Evolutionary conservation across 2,329 filamentous ascomycete genomes (phyloP).

Genomic region (Rhinocladiella similis): DNA sequence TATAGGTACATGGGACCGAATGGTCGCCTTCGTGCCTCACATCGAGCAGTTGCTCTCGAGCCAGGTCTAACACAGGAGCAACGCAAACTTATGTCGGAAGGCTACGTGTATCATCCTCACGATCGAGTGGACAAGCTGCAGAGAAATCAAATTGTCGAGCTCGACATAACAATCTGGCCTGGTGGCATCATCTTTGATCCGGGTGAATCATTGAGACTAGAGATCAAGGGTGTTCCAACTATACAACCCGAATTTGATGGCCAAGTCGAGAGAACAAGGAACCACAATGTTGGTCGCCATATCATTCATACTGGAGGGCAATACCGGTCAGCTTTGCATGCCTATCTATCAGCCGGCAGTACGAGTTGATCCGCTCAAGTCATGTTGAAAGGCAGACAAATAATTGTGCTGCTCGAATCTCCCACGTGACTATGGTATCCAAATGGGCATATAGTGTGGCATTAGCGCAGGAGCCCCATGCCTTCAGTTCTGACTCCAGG

Average conservation of each 20-base stretch:
- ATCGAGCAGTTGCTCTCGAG: constrained; percentile 38
- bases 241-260: constrained; percentile 2
- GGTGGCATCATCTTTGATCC: constrained; percentile 49
- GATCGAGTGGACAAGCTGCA: constrained; percentile 41
- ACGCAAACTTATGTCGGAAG: constrained; percentile 28
- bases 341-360: too few relatives aligned
- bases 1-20: constrained; percentile 44
- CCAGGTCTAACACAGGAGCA: constrained; percentile 33
- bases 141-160: constrained; percentile 43
- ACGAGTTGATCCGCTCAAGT: too few relatives aligned
- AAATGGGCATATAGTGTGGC: too few relatives aligned
- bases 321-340: background rate
- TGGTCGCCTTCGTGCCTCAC: constrained; percentile 47
- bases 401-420: too few relatives aligned
- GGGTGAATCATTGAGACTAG: constrained; percentile 33
- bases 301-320: background rate
- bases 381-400: too few relatives aligned
- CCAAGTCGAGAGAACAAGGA: background rate
- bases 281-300: constrained; percentile 1
- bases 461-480: too few relatives aligned
- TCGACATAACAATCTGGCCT: constrained; percentile 51
- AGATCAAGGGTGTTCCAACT: constrained; percentile 1
- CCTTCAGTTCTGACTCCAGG: too few relatives aligned
- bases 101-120: constrained; percentile 36
- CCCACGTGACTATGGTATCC: too few relatives aligned